A percentile compares a stretch with the other conserved stretches of the same genome.
Evolutionary conservation across 805 yeast genomes (phyloP).

Genomic region (Cyberlindnera petersonii): DNA sequence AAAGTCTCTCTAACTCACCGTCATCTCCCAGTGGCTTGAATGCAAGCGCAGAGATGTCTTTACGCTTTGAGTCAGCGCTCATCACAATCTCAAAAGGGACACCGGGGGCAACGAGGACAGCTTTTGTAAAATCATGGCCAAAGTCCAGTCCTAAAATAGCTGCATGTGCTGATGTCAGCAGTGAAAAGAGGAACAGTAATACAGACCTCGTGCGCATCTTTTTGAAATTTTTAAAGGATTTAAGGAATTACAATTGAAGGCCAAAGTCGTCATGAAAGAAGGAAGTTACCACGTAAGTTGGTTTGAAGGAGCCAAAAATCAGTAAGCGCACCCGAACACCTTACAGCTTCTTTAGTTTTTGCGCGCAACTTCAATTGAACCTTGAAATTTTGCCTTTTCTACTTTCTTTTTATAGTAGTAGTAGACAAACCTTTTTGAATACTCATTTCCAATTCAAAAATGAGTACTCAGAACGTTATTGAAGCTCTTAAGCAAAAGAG

Average conservation of each 20-base stretch:
- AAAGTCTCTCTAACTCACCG: slow-evolving; percentile 62
- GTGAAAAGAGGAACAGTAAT: slow-evolving; percentile 5
- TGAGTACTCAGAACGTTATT: slow-evolving; percentile 24
- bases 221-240: no score
- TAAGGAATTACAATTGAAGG: no score
- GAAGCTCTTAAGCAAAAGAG: slow-evolving; percentile 26
- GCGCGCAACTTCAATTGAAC: no score
- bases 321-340: no score
- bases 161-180: slow-evolving; percentile 30
- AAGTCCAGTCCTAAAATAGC: slow-evolving; percentile 86
- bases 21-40: slow-evolving; percentile 43
- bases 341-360: no score
- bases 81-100: slow-evolving; percentile 82
- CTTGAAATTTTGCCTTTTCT: no score
- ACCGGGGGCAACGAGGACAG: slow-evolving; percentile 86
- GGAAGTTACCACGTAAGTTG: neutral
- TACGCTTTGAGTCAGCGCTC: slow-evolving; percentile 88
- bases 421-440: no score
- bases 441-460: no score
- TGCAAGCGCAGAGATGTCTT: slow-evolving; percentile 78
- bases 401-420: no score
- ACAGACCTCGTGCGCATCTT: slow-evolving; percentile 6
- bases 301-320: neutral
- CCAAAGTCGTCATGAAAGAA: no score
- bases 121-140: slow-evolving; percentile 85